Conservation (phyloP, 768 basidiomycete genomes). For the Lactarius sp. region DNA sequence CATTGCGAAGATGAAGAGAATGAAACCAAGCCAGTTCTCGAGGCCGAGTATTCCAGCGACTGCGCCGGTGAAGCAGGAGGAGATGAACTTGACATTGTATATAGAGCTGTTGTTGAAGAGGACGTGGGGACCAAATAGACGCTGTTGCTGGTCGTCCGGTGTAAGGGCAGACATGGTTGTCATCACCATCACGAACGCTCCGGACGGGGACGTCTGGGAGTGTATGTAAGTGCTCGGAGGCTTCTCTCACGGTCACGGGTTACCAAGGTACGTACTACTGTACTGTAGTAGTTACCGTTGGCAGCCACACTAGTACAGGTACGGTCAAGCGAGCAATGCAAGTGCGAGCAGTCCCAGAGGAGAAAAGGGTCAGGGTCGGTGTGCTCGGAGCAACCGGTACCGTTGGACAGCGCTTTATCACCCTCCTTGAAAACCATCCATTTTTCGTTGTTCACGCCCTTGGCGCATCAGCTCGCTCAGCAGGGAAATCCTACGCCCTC, state of each 20-base stretch:
- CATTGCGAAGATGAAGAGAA: slow-evolving; percentile 65
- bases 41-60: slow-evolving; percentile 87
- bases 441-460: slow-evolving; percentile 85
- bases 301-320: too few relatives aligned
- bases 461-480: slow-evolving; percentile 85
- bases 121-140: slow-evolving; percentile 63
- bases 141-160: slow-evolving; percentile 48
- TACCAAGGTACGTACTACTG: too few relatives aligned
- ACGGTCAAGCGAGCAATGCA: slow-evolving; percentile 4
- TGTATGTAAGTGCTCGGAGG: too few relatives aligned
- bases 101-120: slow-evolving; percentile 54
- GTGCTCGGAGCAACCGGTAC: slow-evolving; percentile 89
- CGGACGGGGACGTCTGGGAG: too few relatives aligned
- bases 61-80: slow-evolving; percentile 81
- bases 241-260: slow-evolving; percentile 1
- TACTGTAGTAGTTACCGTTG: too few relatives aligned
- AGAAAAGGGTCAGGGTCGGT: slow-evolving; percentile 49
- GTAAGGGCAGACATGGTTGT: slow-evolving; percentile 24
- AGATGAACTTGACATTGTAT: slow-evolving; percentile 68
- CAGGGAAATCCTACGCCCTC: slow-evolving; percentile 70
- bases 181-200: too few relatives aligned
- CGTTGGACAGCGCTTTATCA: slow-evolving; percentile 93
- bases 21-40: slow-evolving; percentile 79
- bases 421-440: slow-evolving; percentile 80
- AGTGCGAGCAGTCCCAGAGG: background rate